These are phyloP conservation scores for Nicotiana obtusifolia DNA, from an alignment of 257 asterid species.

Conservation along the genomic window DNA sequence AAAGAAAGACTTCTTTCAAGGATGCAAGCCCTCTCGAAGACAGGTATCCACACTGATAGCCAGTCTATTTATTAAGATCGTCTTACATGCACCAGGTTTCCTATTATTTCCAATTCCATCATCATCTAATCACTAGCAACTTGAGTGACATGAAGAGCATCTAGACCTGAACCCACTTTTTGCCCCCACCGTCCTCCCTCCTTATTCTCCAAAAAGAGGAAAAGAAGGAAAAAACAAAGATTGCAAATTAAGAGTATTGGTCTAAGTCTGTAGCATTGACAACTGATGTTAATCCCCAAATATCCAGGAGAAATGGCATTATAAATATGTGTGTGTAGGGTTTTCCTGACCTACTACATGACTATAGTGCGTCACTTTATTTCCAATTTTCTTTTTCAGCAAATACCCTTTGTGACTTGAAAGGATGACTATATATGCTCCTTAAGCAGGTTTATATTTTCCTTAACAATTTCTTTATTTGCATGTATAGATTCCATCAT, in stretches of 20 bases:
- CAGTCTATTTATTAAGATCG: not conserved
- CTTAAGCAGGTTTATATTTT: not conserved
- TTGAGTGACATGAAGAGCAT: not conserved
- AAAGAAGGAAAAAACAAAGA: not conserved
- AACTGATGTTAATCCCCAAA: not conserved
- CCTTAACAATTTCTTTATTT: not conserved
- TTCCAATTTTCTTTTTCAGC: not conserved
- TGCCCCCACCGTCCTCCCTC: not conserved
- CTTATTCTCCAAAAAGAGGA: not conserved
- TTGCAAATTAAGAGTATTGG: not conserved
- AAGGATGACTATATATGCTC: not conserved
- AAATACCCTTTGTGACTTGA: not conserved
- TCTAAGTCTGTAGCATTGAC: not conserved
- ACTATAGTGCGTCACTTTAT: not conserved
- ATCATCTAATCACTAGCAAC: not conserved
- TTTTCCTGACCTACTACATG: not conserved
- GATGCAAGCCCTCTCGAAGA: constrained; percentile 56
- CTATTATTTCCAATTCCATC: not conserved
- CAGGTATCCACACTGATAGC: constrained; percentile 35
- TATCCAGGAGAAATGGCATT: not conserved
- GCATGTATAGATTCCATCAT: not conserved
- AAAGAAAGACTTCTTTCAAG: constrained; percentile 42
- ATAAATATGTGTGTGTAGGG: not conserved
- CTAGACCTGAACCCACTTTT: not conserved
- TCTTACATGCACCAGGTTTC: not conserved